phyloP scores from a whole-genome alignment of 129 eudicot genomes.

The Gnaphalium uliginosum region DNA sequence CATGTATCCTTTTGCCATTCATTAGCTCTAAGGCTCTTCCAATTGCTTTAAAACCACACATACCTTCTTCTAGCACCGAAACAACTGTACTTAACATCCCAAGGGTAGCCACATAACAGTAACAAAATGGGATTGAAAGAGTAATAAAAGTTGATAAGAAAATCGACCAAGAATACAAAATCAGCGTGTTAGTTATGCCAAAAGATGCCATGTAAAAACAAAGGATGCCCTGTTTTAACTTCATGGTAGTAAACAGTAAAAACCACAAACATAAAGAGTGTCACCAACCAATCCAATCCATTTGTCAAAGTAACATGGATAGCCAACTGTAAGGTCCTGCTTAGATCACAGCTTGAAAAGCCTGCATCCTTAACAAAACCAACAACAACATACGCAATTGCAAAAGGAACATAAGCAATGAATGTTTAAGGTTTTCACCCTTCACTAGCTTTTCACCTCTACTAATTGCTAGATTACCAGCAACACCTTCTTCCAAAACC shows the following conservation, averaged over 20 bases:
- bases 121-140: constrained; percentile 3
- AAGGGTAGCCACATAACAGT: constrained; percentile 11
- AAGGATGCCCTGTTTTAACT: constrained; percentile 7
- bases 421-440: constrained; percentile 22
- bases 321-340: background rate
- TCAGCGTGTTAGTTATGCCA: constrained; percentile 1
- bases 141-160: background rate
- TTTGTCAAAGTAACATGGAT: constrained; percentile 5
- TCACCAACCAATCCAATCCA: constrained; percentile 15
- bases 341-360: background rate
- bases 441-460: constrained; percentile 26
- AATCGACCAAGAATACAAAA: background rate
- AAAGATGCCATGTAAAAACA: constrained; percentile 2
- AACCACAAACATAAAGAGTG: constrained; percentile 38
- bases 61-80: constrained; percentile 29
- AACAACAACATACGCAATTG: constrained; percentile 9
- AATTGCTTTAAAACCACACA: constrained; percentile 28
- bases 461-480: constrained; percentile 28
- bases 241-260: constrained; percentile 39
- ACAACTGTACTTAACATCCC: constrained; percentile 34
- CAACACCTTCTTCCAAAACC: constrained; percentile 29
- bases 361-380: background rate
- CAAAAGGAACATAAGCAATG: constrained; percentile 20
- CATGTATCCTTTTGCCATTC: constrained; percentile 20
- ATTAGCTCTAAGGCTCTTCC: constrained; percentile 25